Base-by-base conservation (phyloP, 2,329 filamentous ascomycete species). In the Ophiocordyceps robertsii region DNA sequence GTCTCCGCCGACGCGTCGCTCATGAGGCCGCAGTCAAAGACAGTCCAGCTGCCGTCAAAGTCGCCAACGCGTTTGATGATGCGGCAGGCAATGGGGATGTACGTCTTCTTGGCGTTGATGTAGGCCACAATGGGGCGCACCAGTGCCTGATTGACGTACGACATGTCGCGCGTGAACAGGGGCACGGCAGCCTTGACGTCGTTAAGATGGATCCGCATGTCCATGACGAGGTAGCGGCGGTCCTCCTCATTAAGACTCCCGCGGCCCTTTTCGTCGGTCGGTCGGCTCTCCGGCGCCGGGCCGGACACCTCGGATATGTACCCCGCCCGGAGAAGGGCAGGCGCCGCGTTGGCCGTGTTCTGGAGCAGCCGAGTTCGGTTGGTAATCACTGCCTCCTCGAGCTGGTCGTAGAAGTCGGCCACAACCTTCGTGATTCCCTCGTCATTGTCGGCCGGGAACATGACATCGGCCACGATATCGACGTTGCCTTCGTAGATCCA, bases 401-500 rank as follows among this genome's bases (percentile, higher is more conserved):
- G 77, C 47, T 87, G 84, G 59, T 96, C 90, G 62, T 96, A 96
- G 54, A 98, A 89, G 57, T 95, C 89, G n/a, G 84, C 82, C 75
- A 98, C 84, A 38, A 95, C 88, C 59, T 95, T 95, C 21, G 82
- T 83, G 43, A 98, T 81, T 48, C 89, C 85, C 47, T 90, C 88
- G 45, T 94, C 85, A 35, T 79, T 77, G 43, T 96, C 92, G 29
- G 80, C 78, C 1, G 92, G 92, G 47, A 98, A 85, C 78, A 95
- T 90, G 49, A 98, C 80, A 55, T 98, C 92, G 7, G 92, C 84
- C 13, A 96, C 81, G 47, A 98, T 95, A 57, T 98, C 92, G 35
- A 98, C 88, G 48, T 92, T 94, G 30, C 92, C 92, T 63, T 96
- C 87, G 51, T 93, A 84, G 42, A 98, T 98, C 92, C 92, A 98